Evolutionary conservation across 441 rosid species (phyloP).

Genomic region (Pelargonium myrrhifolium): DNA sequence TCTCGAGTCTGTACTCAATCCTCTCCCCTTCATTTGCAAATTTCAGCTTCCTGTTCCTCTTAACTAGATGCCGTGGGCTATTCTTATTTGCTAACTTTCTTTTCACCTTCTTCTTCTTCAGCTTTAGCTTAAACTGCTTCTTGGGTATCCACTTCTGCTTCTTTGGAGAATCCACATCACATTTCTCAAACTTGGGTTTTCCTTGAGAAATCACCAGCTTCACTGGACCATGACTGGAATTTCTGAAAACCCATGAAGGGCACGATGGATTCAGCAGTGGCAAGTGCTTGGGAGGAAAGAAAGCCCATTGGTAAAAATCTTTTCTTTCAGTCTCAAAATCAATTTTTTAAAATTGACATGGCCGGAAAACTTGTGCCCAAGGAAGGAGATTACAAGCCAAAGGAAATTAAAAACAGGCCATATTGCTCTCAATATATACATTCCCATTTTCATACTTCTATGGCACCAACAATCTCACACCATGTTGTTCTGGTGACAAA

Average conservation of each 20-base stretch:
- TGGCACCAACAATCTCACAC: not conserved
- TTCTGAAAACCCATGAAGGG: conserved; percentile 36
- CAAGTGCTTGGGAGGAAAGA: conserved; percentile 13
- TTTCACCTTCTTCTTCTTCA: conserved; percentile 68
- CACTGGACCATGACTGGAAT: conserved; percentile 56
- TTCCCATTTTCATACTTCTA: not conserved
- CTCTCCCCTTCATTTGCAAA: conserved; percentile 74
- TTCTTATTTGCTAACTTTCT: conserved; percentile 74
- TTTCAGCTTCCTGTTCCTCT: conserved; percentile 42
- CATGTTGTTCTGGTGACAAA: not conserved
- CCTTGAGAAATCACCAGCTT: conserved; percentile 76
- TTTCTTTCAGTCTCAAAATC: not conserved
- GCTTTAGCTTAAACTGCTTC: conserved; percentile 63
- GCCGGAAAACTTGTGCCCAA: no score
- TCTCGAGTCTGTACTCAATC: conserved; percentile 71
- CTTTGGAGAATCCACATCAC: conserved; percentile 67
- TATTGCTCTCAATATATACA: not conserved
- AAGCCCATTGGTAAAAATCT: conserved; percentile 11
- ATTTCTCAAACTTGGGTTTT: conserved; percentile 74
- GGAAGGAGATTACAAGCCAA: no score
- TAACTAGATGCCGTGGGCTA: conserved; percentile 67
- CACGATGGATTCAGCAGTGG: conserved; percentile 15
- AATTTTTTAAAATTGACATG: no score
- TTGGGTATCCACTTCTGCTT: conserved; percentile 75
- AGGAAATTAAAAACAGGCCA: no score